Base-by-base conservation (phyloP, 192 early-diverging fungal species). In the Umbelopsis ramanniana region DNA sequence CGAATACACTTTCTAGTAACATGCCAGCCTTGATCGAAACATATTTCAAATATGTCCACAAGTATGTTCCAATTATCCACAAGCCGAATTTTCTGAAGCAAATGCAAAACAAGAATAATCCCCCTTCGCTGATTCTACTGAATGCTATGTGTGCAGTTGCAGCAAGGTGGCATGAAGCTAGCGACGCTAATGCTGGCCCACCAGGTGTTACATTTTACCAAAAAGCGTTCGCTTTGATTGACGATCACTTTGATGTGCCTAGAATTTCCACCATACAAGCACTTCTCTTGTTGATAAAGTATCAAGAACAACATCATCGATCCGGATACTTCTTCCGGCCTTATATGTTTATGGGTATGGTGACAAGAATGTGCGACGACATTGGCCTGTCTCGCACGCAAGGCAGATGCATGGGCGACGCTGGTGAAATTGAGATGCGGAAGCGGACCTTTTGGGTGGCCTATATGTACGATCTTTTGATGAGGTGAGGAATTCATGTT, bases 101-200 rank as follows among this genome's bases (percentile, higher is more conserved):
- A 63, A 68, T 89, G 50, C 72, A 76, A 23, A 79, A 76, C 66
- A 76, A 74, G 10, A 81, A 83, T 7, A 82, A 82, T 68, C 83
- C 79, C 3, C 86, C 87, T 17, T 85, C 87, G 5, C 69, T 81
- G 11, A 57, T 89, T 6, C 68, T 89, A 3, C 29, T 89, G 52
- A 87, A 87, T 74, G 76, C 83, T 29, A 74, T 89, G 52, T 84
- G 82, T 50, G 87, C 87, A 0, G 81, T 86, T 24, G 81, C 86
- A 6, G 81, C 84, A 21, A 37, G 78, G 10, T 89, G 80, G 70
- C 63, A 54, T 12, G 22, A 14, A 4, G 43, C 23, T 6, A 8
- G 66, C 2, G 24, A 66, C 6, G n/a, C 47, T 2, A 24, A 21
- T 35, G 22, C 17, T 6, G 72, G 47, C 1, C 73, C 70, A 12